Base-by-base conservation (phyloP, 1,284 basidiomycete genomes). In the Cutaneotrichosporon cavernicola region DNA sequence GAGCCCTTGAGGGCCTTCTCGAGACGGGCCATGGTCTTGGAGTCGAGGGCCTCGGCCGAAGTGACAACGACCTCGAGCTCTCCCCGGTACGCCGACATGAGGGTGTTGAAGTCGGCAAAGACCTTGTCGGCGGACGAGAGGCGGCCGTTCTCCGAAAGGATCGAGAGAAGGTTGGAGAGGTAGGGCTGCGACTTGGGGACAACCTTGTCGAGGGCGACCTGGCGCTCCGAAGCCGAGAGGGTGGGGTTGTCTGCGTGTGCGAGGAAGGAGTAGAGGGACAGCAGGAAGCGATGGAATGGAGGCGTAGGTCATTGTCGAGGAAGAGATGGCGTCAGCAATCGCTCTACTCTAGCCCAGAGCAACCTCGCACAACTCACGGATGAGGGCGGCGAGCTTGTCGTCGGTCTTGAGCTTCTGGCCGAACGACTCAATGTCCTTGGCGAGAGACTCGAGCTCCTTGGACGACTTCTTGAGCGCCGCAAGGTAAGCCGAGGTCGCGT, bases 41-140 rank as follows among this genome's bases (percentile, higher is more conserved):
- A 82, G 70, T 82, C 81, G 63, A 97, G 85, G 18, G 92, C 87
- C 58, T 87, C 75, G 31, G 93, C 92, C 50, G 91, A 93, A 63
- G 95, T 97, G 80, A 99, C 91, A 63, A 88, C 86, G 68, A 99
- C 91, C 77, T 90, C 91, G 71, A 98, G 84, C 83, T 99, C 96
- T 72, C 96, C 96, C 80, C 87, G 90, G 86, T 98, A 87, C 74
- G 90, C 88, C 63, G 91, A 84, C 72, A 97, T 90, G 71, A 98
- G 88, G 79, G 90, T 87, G 73, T 92, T 88, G 84, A 98, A 98
- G 69, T 91, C 93, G 76, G 90, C 88, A 73, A 98, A 92, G 68
- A 97, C 92, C 72, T 89, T 89, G 73, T 87, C 83, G 32, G 91
- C 88, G 84, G 96, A 89, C 65, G 83, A 85, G 68, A 99, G 85